These are phyloP conservation scores for Fonsecaea multimorphosa DNA, from an alignment of 2,329 filamentous ascomycete species.

Conservation along the genomic window DNA sequence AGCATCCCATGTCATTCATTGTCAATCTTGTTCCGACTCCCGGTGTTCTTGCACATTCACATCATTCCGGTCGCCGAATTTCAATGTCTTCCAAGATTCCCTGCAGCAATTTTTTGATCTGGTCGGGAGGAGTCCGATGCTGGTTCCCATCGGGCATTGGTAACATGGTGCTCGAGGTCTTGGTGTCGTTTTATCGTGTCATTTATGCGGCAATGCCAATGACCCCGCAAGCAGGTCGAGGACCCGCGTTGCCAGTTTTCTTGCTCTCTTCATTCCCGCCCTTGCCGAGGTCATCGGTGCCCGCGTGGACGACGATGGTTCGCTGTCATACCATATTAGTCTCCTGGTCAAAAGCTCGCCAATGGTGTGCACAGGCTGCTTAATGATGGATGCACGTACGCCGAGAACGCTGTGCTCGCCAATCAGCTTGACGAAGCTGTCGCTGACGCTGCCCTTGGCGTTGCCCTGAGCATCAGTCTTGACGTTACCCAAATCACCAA, in stretches of 20 bases:
- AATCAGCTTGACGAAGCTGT: constrained; percentile 92
- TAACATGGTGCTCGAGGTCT: background rate
- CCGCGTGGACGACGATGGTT: constrained; percentile 91
- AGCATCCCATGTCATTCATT: background rate
- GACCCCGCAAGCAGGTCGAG: constrained; percentile 93
- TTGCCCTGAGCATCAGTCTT: constrained; percentile 93
- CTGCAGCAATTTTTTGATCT: too few relatives aligned
- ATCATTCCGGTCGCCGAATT: background rate
- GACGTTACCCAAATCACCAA: constrained; percentile 97
- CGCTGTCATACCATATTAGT: constrained; percentile 63
- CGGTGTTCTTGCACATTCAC: background rate
- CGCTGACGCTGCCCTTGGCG: constrained; percentile 76
- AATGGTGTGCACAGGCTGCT: background rate
- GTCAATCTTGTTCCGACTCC: background rate
- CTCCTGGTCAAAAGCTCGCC: background rate
- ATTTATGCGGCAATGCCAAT: constrained; percentile 74
- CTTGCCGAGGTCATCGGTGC: constrained; percentile 96
- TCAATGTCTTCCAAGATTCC: background rate
- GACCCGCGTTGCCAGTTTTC: constrained; percentile 96
- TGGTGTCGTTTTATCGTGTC: background rate
- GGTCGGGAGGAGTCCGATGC: background rate
- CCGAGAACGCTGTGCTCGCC: constrained; percentile 93
- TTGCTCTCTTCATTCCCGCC: constrained; percentile 91
- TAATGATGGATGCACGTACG: constrained; percentile 60
- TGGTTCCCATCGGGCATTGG: background rate